These are phyloP conservation scores for Panicum virgatum DNA, from an alignment of 202 grass and related monocot species.

Conservation along the genomic window DNA sequence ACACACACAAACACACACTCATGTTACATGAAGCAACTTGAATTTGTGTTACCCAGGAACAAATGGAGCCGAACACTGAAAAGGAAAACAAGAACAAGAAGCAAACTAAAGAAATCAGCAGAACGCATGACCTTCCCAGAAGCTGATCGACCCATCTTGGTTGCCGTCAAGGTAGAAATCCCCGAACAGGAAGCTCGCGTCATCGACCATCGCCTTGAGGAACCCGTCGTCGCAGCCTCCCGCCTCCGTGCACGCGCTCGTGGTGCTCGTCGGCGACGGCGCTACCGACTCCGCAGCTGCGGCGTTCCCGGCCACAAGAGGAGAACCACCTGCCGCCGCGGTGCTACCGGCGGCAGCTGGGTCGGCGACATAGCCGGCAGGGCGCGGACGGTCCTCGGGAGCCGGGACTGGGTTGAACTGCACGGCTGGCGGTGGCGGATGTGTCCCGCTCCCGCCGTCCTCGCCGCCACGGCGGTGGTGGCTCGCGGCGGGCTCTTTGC, in stretches of 20 bases:
- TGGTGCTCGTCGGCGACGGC: neutral
- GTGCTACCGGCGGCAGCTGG: neutral
- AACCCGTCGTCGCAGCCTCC: constrained; percentile 19
- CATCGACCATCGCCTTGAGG: constrained; percentile 30
- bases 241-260: constrained; percentile 19
- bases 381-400: neutral
- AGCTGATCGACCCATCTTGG: constrained; percentile 12
- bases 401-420: neutral
- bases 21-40: neutral
- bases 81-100: neutral
- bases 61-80: neutral
- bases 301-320: neutral
- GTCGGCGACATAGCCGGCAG: neutral
- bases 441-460: neutral
- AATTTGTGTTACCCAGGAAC: neutral
- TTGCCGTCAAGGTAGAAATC: constrained; percentile 28
- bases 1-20: no score
- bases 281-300: neutral
- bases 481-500: neutral
- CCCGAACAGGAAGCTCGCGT: constrained; percentile 26
- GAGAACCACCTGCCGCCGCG: neutral
- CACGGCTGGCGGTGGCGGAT: neutral
- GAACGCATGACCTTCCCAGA: constrained; percentile 27
- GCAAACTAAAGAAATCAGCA: constrained; percentile 8
- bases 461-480: neutral